These are phyloP conservation scores for Didymella lethalis DNA, from an alignment of 2,329 filamentous ascomycete genomes.

Conservation along the genomic window DNA sequence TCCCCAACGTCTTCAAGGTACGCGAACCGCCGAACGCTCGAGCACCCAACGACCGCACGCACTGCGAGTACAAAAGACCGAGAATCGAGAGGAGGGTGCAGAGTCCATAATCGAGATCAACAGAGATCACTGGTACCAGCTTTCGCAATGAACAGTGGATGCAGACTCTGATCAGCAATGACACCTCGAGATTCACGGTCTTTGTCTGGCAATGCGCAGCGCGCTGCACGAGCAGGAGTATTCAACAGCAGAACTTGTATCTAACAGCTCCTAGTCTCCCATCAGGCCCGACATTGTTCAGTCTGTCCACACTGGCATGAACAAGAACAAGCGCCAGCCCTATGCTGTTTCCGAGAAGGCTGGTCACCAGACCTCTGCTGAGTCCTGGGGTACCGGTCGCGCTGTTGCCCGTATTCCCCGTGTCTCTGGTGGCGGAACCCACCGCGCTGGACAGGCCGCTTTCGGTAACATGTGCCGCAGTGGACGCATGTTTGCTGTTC, in stretches of 20 bases:
- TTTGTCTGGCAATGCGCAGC: too few relatives aligned
- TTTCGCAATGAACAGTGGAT: constrained; percentile 3
- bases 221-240: neutral
- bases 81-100: constrained; percentile 8
- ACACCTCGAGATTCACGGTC: too few relatives aligned
- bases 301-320: constrained; percentile 98
- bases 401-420: constrained; percentile 99
- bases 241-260: neutral
- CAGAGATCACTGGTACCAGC: neutral
- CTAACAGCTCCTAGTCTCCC: constrained; percentile 63
- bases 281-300: constrained; percentile 99
- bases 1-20: constrained; percentile 91
- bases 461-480: constrained; percentile 99
- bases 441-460: constrained; percentile 99
- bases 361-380: constrained; percentile 99
- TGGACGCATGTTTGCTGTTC: constrained; percentile 94
- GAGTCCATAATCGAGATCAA: neutral
- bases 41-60: constrained; percentile 18
- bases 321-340: constrained; percentile 99
- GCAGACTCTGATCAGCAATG: neutral
- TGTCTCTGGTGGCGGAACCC: constrained; percentile 99
- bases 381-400: constrained; percentile 99
- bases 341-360: constrained; percentile 99
- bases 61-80: constrained; percentile 21
- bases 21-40: constrained; percentile 3